These are phyloP conservation scores for Trichosporon faecale DNA, from an alignment of 1,284 basidiomycete genomes.

Conservation along the genomic window DNA sequence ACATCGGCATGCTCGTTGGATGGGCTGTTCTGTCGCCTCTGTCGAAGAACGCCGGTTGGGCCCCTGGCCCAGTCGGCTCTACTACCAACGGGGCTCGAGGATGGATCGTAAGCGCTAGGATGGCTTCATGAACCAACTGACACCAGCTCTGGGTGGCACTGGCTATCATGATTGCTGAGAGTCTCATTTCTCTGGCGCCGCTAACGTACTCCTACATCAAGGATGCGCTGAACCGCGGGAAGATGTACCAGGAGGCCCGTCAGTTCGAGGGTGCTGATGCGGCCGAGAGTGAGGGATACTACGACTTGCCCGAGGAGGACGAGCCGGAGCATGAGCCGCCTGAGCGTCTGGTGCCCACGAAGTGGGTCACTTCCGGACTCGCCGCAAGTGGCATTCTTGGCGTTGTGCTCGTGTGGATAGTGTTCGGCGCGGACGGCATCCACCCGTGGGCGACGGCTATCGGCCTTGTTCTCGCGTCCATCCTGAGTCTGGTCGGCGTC, in stretches of 20 bases:
- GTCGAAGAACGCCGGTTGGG: constrained; percentile 78
- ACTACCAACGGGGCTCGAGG: constrained; percentile 80
- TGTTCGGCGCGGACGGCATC: constrained; percentile 86
- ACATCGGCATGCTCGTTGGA: constrained; percentile 87
- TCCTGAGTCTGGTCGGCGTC: constrained; percentile 84
- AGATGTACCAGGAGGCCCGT: background rate
- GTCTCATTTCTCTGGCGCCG: constrained; percentile 76
- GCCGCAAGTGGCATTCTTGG: constrained; percentile 64
- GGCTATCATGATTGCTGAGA: constrained; percentile 90
- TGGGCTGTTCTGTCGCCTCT: constrained; percentile 89
- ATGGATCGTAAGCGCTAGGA: constrained; percentile 62
- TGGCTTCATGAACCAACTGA: background rate
- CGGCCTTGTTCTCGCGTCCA: constrained; percentile 75
- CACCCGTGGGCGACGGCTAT: constrained; percentile 89
- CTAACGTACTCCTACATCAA: constrained; percentile 60
- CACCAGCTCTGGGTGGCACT: constrained; percentile 76
- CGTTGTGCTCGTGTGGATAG: constrained; percentile 74
- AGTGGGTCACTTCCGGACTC: constrained; percentile 74
- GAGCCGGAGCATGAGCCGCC: constrained; percentile 73
- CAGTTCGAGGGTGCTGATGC: constrained; percentile 19
- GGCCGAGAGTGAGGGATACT: constrained; percentile 39
- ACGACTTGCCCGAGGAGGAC: constrained; percentile 46
- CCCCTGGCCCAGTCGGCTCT: constrained; percentile 79
- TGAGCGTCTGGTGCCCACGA: constrained; percentile 73
- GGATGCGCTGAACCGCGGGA: background rate